Base-by-base conservation (phyloP, 176 grass and related monocot species). In the Rhipidocladum racemiflorum region DNA sequence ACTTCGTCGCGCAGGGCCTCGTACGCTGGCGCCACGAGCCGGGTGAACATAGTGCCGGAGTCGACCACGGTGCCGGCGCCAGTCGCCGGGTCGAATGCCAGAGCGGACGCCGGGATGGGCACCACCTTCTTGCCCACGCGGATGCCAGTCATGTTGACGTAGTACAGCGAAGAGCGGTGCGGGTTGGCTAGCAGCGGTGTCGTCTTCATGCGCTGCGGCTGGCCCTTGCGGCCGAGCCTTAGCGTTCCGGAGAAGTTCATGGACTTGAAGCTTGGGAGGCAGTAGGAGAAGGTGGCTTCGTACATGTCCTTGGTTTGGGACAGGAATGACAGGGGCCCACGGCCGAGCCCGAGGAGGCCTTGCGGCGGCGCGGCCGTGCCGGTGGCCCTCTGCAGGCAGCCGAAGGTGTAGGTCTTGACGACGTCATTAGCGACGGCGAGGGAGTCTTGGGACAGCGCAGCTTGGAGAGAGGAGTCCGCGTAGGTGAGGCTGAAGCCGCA, bases 211-310 rank as follows among this genome's bases (percentile, higher is more conserved):
- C 49, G 72, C 62, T 38, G 79, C 32, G 91, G 91, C 75, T 97
- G 94, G 61, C 91, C 91, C 29, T 69, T 84, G 11, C 82, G 87
- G 10, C 94, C 94, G 5, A 97, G 94, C 32, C 91, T 49, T 15
- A 97, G 94, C 38, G 94, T 94, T 18, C 94, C 94, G 55, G 94
- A 90, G 87, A 97, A 97, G 80, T 97, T 94, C 7, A 90, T 34
- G 10, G 94, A 94, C 76, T 87, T 97, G 80, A 83, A 97, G 80
- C 94, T 85, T 0, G 94, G 94, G 17, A 97, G 91, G 71, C 94
- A 97, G 89, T 97, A 97, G 49, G 94, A 97, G 88, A 94, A 97
- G 7, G 87, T 85, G 9, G 76, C 77, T 10, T n/a, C 77, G 72
- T 97, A 97, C 35, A 89, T 81, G 73, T 72, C 59, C 72, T 87